Evolutionary conservation across 257 asterid species (phyloP), one percentile per base, ranked within the genome.

Genomic region (Hygrophila difformis): DNA sequence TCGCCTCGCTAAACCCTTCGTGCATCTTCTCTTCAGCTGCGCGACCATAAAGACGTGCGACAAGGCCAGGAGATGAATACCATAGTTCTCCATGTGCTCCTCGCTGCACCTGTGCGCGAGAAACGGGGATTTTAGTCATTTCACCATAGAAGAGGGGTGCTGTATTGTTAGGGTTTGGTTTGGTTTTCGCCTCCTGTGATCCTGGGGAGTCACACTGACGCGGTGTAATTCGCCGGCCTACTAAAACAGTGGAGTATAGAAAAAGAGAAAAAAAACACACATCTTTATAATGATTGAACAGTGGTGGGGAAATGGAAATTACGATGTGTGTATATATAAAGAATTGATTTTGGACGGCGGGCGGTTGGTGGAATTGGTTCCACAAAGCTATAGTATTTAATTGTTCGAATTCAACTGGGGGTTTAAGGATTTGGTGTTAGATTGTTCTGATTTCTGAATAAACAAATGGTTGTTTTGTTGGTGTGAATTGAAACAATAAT

Each of bases 1-100:
- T 26, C 51, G 44, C 6, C 74, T 47, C 0, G 66, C 69, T 50
- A 88, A 65, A 1, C 82, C 87, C 49, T 56, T 81, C 2, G 77
- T 53, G 51, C 94, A 81, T 56, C 62, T 75, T 75, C 61, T 87
- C 77, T 88, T 88, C 65, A 88, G 93, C 54, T 70, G 93, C 24
- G 76, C 84, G 21, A 88, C 83, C 44, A 66, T 31, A 76, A 84
- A 88, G 17, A 79, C 94, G 39, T 88, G 97, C 11, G 97, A 84
- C 38, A 88, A 55, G 26, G 93, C 93, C 26, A 88, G 65, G 35
- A 88, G 66, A 49, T 81, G 97, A 20, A 88, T 60, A 23, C 94
- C 97, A 51, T 70, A 78, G 51, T 58, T 77, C 70, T 73, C 85
- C 85, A 84, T 72, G 39, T 88, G 78, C 49, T 84, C 94, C 61